Conservation (phyloP, 495 filamentous ascomycete species). For the Penicillium lividum region DNA sequence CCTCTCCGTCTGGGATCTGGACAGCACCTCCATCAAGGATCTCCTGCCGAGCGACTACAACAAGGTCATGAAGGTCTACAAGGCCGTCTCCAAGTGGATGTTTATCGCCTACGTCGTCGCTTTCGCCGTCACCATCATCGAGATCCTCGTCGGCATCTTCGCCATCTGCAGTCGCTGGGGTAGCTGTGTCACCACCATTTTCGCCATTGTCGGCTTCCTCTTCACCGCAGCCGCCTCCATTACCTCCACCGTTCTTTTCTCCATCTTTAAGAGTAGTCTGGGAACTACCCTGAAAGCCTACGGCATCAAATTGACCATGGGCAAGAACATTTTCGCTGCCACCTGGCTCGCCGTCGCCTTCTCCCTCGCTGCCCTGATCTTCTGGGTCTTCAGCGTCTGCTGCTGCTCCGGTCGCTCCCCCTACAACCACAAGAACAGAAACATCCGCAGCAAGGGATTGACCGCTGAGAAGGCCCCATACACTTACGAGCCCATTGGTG, state of each 20-base stretch:
- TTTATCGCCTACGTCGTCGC: conserved; percentile 70
- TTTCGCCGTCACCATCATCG: conserved; percentile 66
- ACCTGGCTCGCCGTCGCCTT: conserved; percentile 82
- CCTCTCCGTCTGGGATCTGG: conserved; percentile 59
- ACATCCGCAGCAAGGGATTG: conserved; percentile 23
- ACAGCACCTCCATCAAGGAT: conserved; percentile 52
- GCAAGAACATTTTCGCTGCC: conserved; percentile 64
- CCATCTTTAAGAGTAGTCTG: conserved; percentile 58
- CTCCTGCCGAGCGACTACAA: conserved; percentile 64
- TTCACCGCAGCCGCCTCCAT: conserved; percentile 58
- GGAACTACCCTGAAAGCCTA: conserved; percentile 64
- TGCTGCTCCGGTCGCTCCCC: conserved; percentile 73
- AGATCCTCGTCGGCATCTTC: conserved; percentile 68
- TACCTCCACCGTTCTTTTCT: conserved; percentile 62
- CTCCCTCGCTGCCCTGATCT: conserved; percentile 67
- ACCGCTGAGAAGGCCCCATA: conserved; percentile 53
- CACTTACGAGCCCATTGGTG: conserved; percentile 50
- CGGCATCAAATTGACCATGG: conserved; percentile 62
- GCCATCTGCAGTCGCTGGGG: conserved; percentile 69
- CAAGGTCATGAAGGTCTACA: conserved; percentile 69
- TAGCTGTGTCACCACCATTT: conserved; percentile 75
- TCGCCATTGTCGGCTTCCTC: conserved; percentile 60
- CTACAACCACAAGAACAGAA: conserved; percentile 40
- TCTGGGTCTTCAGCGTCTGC: conserved; percentile 90
- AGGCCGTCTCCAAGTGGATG: conserved; percentile 76